Evolutionary conservation across 345 rosid species (phyloP).

Genomic region (Physaria fendleri): DNA sequence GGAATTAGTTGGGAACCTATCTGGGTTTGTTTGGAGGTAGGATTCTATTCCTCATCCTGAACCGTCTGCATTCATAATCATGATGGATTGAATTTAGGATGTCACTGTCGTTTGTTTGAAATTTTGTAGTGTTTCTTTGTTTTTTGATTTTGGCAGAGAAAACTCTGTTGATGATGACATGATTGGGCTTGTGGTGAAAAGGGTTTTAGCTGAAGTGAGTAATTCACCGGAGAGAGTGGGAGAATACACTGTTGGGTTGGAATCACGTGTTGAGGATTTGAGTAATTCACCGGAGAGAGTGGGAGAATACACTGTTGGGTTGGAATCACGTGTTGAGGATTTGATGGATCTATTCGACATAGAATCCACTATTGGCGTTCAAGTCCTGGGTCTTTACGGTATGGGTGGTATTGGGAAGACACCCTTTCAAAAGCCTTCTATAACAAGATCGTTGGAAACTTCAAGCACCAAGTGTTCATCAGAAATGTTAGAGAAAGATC

Average conservation of each 20-base stretch:
- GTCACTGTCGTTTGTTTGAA: background rate
- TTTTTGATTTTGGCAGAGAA: slow-evolving; percentile 4
- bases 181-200: slow-evolving; percentile 35
- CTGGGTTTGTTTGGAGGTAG: slow-evolving; percentile 29
- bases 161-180: slow-evolving; percentile 11
- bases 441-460: slow-evolving; percentile 8
- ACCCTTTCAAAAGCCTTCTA: slow-evolving; percentile 25
- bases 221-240: slow-evolving; percentile 50
- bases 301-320: slow-evolving; percentile 29
- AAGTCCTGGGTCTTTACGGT: slow-evolving; percentile 28
- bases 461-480: slow-evolving; percentile 27
- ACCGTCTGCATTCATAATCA: background rate
- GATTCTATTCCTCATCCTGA: background rate
- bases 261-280: background rate
- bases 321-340: background rate
- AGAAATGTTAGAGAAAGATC: slow-evolving; percentile 30
- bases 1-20: slow-evolving; percentile 32
- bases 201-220: slow-evolving; percentile 37
- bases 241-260: slow-evolving; percentile 21
- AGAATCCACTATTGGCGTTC: background rate
- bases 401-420: slow-evolving; percentile 45
- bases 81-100: background rate
- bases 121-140: background rate
- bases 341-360: background rate
- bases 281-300: slow-evolving; percentile 48